A percentile compares a stretch with the other conserved stretches of the same genome.
phyloP scores from a whole-genome alignment of 495 filamentous ascomycete genomes.

The Talaromyces stipitatus region DNA sequence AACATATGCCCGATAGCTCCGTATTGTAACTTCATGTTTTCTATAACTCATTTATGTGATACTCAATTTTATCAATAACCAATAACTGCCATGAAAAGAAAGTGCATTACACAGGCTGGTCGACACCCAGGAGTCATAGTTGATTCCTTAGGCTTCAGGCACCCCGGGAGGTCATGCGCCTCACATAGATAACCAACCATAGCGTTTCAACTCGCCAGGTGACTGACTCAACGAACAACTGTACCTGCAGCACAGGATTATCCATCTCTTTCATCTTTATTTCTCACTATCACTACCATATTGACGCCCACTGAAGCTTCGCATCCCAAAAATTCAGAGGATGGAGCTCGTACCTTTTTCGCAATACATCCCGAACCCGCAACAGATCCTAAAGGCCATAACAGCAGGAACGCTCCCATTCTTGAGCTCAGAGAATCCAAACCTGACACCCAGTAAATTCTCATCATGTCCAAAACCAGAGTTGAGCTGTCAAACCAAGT shows the following conservation, averaged over 20 bases:
- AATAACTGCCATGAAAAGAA: too few relatives aligned
- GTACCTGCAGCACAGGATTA: not conserved
- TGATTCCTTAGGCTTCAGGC: not conserved
- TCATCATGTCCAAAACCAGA: constrained; percentile 41
- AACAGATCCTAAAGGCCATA: constrained; percentile 30
- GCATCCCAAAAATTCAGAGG: not conserved
- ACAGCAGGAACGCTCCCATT: constrained; percentile 27
- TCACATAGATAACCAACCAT: not conserved
- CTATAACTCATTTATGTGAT: too few relatives aligned
- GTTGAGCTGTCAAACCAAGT: constrained; percentile 51
- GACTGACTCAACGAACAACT: not conserved
- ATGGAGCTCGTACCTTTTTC: constrained; percentile 10
- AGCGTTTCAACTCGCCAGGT: not conserved
- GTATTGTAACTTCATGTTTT: not conserved
- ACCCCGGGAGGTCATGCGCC: constrained; percentile 1
- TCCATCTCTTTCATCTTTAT: not conserved
- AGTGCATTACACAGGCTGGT: too few relatives aligned
- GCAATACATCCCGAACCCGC: constrained; percentile 29
- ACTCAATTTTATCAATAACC: not conserved
- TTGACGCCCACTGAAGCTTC: not conserved
- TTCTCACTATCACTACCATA: not conserved
- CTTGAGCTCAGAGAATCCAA: constrained; percentile 8
- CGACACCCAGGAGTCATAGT: not conserved
- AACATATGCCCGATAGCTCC: not conserved
- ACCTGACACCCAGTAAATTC: constrained; percentile 9